A percentile compares a stretch with the other conserved stretches of the same genome.
phyloP scores from a whole-genome alignment of 345 rosid genomes.

The Bruguiera sexangula region DNA sequence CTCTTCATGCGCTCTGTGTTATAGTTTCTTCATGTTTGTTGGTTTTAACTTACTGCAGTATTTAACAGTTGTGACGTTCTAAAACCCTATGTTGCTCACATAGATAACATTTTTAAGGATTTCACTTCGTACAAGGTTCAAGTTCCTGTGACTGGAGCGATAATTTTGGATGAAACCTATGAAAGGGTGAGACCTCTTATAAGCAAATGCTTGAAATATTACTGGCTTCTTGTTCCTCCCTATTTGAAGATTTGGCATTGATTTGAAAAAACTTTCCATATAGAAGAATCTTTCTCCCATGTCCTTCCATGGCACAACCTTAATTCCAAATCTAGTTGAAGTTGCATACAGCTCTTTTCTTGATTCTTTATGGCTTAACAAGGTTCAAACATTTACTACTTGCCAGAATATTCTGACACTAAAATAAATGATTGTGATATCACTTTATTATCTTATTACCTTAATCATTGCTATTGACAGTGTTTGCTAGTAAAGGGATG shows the following conservation, averaged over 20 bases:
- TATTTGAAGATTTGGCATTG: not conserved
- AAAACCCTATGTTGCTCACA: conserved; percentile 84
- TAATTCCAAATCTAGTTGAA: too few species aligned
- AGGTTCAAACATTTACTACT: not conserved
- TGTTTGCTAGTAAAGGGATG: conserved; percentile 96
- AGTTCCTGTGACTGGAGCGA: conserved; percentile 97
- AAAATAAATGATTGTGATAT: conserved; percentile 2
- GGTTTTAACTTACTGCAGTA: conserved; percentile 51
- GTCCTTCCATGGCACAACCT: too few species aligned
- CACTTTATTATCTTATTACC: not conserved
- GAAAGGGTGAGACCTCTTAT: conserved; percentile 67
- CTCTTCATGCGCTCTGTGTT: not conserved
- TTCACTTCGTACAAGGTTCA: conserved; percentile 95
- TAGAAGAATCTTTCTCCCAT: too few species aligned
- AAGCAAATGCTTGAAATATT: not conserved
- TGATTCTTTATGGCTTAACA: not conserved
- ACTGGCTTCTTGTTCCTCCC: too few species aligned
- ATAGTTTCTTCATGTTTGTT: not conserved
- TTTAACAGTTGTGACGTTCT: conserved; percentile 89
- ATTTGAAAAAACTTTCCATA: not conserved
- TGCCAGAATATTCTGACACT: not conserved
- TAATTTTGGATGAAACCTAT: conserved; percentile 86
- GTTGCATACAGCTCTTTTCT: not conserved
- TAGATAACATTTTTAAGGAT: conserved; percentile 90
- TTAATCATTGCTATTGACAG: conserved; percentile 36